Conservation (phyloP, 441 rosid genomes). For the Erodium trifolium region DNA sequence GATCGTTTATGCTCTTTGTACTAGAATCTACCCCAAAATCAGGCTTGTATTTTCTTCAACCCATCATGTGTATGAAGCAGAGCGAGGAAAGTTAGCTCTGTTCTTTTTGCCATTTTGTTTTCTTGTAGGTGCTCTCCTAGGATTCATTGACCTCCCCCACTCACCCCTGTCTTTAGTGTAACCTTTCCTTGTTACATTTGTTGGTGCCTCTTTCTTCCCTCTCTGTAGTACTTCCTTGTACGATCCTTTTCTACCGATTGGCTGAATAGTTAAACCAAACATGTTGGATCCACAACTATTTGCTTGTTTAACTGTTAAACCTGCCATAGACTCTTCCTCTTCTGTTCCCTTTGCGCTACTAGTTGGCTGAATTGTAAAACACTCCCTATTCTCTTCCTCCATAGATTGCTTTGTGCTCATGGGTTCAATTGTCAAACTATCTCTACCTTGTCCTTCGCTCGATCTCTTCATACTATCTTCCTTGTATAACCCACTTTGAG, state of each 20-base stretch:
- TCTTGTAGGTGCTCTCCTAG: neutral
- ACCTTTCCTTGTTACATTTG: neutral
- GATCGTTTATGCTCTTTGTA: neutral
- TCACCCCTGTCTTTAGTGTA: conserved; percentile 28
- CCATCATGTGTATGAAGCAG: conserved; percentile 20
- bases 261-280: neutral
- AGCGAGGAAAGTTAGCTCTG: conserved; percentile 18
- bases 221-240: conserved; percentile 45
- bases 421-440: neutral
- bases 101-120: conserved; percentile 10
- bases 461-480: conserved; percentile 21
- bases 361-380: neutral
- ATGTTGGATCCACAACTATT: neutral
- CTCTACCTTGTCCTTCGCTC: conserved; percentile 21
- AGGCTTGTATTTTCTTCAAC: neutral
- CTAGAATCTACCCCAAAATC: neutral
- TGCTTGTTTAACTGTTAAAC: neutral
- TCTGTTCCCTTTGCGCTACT: neutral
- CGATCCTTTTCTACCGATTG: conserved; percentile 14
- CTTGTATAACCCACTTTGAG: conserved; percentile 25
- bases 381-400: neutral
- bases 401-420: neutral
- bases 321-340: neutral
- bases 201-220: conserved; percentile 23
- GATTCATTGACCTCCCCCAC: conserved; percentile 40